Percentiles rank a stretch among this genome's conserved stretches.
Evolutionary conservation across 108 stramenopile genomes (phyloP).

Genomic region (Nitzschia palea): DNA sequence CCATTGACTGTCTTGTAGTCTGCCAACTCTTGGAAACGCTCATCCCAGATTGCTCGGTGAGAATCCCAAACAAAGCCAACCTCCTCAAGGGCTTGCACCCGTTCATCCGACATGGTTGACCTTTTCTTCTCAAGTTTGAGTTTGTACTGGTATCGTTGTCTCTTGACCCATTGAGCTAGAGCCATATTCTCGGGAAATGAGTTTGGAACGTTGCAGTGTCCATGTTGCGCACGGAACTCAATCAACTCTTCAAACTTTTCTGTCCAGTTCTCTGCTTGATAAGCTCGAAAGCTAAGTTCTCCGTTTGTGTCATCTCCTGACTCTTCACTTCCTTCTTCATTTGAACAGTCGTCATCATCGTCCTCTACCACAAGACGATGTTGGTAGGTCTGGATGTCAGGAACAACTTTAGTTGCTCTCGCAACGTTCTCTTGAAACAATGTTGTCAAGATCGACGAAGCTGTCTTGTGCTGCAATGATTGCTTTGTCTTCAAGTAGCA

Average conservation of each 20-base stretch:
- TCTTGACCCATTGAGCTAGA: slow-evolving; percentile 41
- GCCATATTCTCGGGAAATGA: slow-evolving; percentile 20
- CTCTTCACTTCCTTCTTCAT: neutral
- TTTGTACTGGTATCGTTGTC: slow-evolving; percentile 55
- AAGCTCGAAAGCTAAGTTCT: slow-evolving; percentile 26
- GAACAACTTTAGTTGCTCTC: too few relatives aligned
- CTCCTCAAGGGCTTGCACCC: slow-evolving; percentile 34
- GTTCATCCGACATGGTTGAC: slow-evolving; percentile 50
- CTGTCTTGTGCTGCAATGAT: too few relatives aligned
- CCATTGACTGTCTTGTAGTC: slow-evolving; percentile 28
- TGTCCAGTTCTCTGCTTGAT: slow-evolving; percentile 53
- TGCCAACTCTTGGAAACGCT: slow-evolving; percentile 17
- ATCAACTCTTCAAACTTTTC: slow-evolving; percentile 44
- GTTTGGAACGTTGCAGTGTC: slow-evolving; percentile 51
- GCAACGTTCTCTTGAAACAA: too few relatives aligned
- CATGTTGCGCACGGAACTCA: slow-evolving; percentile 40
- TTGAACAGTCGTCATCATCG: slow-evolving; percentile 1
- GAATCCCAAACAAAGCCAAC: slow-evolving; percentile 47
- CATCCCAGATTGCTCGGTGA: slow-evolving; percentile 24
- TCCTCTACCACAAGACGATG: too few relatives aligned
- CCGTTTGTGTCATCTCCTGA: too few relatives aligned
- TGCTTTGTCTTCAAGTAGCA: too few relatives aligned
- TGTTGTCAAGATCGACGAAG: neutral
- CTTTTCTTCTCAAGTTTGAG: slow-evolving; percentile 33
- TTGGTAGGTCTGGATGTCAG: too few relatives aligned